Percentiles rank a stretch among this genome's conserved stretches.
These are phyloP conservation scores for Besnoitia besnoiti DNA, from an alignment of 169 alveolate species.

Conservation along the genomic window DNA sequence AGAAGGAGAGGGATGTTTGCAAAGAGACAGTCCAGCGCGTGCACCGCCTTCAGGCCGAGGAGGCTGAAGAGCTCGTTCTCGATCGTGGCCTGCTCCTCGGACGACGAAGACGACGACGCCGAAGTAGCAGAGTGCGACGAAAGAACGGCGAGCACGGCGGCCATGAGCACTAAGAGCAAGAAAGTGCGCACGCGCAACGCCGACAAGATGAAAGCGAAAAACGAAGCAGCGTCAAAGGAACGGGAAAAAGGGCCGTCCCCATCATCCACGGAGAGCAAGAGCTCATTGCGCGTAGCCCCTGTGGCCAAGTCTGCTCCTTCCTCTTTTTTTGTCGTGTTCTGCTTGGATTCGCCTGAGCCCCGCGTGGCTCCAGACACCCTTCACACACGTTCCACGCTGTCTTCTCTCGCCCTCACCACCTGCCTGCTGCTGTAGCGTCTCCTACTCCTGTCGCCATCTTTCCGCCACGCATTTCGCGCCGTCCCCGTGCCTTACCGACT, in stretches of 20 bases:
- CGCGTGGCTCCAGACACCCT: too few species aligned
- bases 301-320: too few species aligned
- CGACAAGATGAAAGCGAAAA: background rate
- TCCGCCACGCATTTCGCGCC: background rate
- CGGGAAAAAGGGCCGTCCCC: too few species aligned
- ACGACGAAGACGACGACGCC: background rate
- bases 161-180: background rate
- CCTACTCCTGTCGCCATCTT: background rate
- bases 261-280: too few species aligned
- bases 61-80: background rate
- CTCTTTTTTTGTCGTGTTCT: too few species aligned
- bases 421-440: background rate
- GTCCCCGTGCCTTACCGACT: background rate
- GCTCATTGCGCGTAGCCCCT: too few species aligned
- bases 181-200: background rate
- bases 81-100: constrained; percentile 17
- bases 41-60: constrained; percentile 28
- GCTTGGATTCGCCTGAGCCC: too few species aligned
- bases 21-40: background rate
- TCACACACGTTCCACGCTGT: background rate
- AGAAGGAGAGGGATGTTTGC: background rate
- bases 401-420: background rate
- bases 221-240: background rate
- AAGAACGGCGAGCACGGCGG: constrained; percentile 40
- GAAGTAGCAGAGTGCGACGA: background rate